These are phyloP conservation scores for Penicillium sp. DNA, from an alignment of 2,329 filamentous ascomycete species.

Conservation along the genomic window DNA sequence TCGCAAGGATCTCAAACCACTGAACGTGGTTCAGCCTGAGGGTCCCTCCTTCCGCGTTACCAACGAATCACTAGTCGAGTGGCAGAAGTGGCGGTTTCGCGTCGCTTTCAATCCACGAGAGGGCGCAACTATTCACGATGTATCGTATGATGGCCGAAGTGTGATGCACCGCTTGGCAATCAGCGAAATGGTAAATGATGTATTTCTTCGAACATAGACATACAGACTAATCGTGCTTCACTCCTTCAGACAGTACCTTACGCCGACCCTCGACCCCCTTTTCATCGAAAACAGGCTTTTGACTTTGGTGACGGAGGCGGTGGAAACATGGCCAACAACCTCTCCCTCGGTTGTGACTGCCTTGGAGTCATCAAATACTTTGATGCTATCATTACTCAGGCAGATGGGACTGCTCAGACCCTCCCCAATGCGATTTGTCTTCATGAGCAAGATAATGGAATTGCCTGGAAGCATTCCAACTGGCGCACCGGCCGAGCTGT, in stretches of 20 bases:
- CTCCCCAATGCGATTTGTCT: slow-evolving; percentile 65
- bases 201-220: background rate
- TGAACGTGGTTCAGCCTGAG: slow-evolving; percentile 70
- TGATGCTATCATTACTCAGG: slow-evolving; percentile 54
- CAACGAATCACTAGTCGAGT: slow-evolving; percentile 47
- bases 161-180: slow-evolving; percentile 67
- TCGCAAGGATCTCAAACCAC: slow-evolving; percentile 62
- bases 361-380: slow-evolving; percentile 68
- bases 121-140: slow-evolving; percentile 67
- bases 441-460: slow-evolving; percentile 66
- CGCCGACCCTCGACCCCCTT: slow-evolving; percentile 63
- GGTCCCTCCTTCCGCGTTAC: slow-evolving; percentile 62
- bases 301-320: slow-evolving; percentile 70
- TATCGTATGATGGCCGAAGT: slow-evolving; percentile 64
- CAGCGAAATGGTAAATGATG: slow-evolving; percentile 61
- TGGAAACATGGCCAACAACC: slow-evolving; percentile 66
- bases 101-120: slow-evolving; percentile 60
- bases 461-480: slow-evolving; percentile 69
- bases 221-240: background rate
- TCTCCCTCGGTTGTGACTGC: slow-evolving; percentile 51
- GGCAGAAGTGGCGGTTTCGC: slow-evolving; percentile 69
- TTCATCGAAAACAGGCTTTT: slow-evolving; percentile 69
- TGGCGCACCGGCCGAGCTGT: slow-evolving; percentile 63
- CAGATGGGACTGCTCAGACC: slow-evolving; percentile 54
- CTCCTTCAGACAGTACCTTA: slow-evolving; percentile 56